Conservation (phyloP, 306 rosid genomes). For the Arachis hypogaea region DNA sequence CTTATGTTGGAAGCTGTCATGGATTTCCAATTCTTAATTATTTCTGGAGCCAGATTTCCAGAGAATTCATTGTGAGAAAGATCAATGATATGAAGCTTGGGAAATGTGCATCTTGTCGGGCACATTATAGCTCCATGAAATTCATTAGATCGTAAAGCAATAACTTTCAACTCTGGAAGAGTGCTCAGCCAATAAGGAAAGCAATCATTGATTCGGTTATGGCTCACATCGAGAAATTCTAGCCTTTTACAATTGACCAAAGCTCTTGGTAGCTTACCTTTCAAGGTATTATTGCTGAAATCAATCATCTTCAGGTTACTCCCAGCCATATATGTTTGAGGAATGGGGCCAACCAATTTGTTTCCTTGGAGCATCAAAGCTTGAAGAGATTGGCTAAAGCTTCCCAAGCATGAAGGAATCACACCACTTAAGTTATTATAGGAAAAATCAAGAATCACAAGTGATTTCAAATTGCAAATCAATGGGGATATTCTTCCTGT, state of each 20-base stretch:
- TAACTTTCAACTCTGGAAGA: conserved; percentile 39
- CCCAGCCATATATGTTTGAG: conserved; percentile 10
- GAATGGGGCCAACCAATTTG: conserved; percentile 16
- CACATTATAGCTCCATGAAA: conserved; percentile 25
- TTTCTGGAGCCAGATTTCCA: conserved; percentile 25
- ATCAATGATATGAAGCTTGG: conserved; percentile 41
- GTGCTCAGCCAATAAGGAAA: conserved; percentile 55
- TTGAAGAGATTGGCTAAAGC: neutral
- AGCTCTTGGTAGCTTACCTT: conserved; percentile 47
- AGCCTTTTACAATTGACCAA: conserved; percentile 27
- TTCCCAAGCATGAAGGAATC: conserved; percentile 37
- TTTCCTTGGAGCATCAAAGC: neutral
- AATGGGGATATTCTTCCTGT: conserved; percentile 28
- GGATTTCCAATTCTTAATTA: conserved; percentile 4
- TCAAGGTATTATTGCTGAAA: conserved; percentile 39
- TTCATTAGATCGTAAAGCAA: neutral
- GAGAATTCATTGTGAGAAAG: conserved; percentile 36
- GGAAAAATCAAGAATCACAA: conserved; percentile 31
- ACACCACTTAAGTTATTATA: conserved; percentile 5
- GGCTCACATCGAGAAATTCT: conserved; percentile 33
- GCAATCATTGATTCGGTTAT: conserved; percentile 32
- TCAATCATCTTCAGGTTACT: neutral
- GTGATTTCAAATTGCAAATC: conserved; percentile 37
- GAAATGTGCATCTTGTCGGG: conserved; percentile 1
- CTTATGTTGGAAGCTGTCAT: neutral